Base-by-base conservation (phyloP, 2,329 filamentous ascomycete species). In the Colletotrichum salicis region DNA sequence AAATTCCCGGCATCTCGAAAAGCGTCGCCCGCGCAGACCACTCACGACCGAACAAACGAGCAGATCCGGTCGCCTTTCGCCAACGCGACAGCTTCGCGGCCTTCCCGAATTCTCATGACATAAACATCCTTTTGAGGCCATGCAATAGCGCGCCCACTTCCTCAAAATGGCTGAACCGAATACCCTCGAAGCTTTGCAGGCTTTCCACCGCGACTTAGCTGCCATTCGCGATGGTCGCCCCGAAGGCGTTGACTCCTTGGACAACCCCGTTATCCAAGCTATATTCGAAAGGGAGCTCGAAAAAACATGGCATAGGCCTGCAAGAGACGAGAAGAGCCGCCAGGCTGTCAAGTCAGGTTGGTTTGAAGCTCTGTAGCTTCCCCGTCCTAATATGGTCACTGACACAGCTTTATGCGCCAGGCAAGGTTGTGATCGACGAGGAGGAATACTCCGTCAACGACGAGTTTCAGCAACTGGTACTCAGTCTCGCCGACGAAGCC, bases 401-500 rank as follows among this genome's bases (percentile, higher is more conserved):
- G 58, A 74, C 56, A 75, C 77, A 72, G 79, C 74, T 59, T 73
- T 41, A 69, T 70, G 37, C 62, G 62, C 66, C 76, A 96, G 95
- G 94, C 70, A 95, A 93, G 79, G 86, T 98, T 76, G 90, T 85
- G 41, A 83, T 97, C 70, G 89, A 89, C 76, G 92, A 91, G 73
- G 88, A 90, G 41, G 90, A 95, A 77, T 98, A 94, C 81, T 85
- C 88, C 27, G 86, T 99, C 84, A 98, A 97, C 82, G 89, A 93
- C 67, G 91, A 94, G 73, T 98, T 99, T 82, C 91, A 96, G 78
- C 92, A 97, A 81, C 91, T 92, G 76, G 90, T 91, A 29, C 86
- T 97, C 37, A 90, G 94, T 76, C 86, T 99, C 48, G 93, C 96
- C 67, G 95, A 98, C 81, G 94, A 94, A 76, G 86, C 98, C 73